Conservation (phyloP, 768 basidiomycete species). For the Tylopilus felleus region DNA sequence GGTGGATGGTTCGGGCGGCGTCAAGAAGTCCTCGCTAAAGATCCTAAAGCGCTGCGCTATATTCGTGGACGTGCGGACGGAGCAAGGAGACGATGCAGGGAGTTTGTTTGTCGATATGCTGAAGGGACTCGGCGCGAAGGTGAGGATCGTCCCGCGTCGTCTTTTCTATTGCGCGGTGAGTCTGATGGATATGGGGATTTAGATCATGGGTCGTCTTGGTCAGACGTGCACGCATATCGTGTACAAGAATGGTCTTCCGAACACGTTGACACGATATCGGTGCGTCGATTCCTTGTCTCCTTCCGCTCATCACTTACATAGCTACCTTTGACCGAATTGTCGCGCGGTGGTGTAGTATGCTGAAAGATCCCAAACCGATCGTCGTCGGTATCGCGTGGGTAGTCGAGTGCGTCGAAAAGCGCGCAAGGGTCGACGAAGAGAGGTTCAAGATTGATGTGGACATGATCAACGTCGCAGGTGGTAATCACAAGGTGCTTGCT, state of each 20-base stretch:
- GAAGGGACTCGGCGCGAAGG: conserved; percentile 74
- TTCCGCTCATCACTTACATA: not conserved
- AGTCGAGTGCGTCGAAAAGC: conserved; percentile 77
- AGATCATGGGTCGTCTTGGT: conserved; percentile 65
- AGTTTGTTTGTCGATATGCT: conserved; percentile 83
- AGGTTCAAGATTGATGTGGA: conserved; percentile 66
- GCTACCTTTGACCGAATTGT: no score
- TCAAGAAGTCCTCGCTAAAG: conserved; percentile 38
- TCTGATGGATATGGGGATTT: not conserved
- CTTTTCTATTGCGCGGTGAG: not conserved
- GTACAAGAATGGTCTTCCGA: conserved; percentile 76
- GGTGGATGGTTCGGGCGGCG: conserved; percentile 22
- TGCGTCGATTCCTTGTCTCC: conserved; percentile 27
- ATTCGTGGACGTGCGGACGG: conserved; percentile 78
- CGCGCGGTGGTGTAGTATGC: conserved; percentile 40
- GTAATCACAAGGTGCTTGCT: conserved; percentile 55
- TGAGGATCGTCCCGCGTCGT: conserved; percentile 31
- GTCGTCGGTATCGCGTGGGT: conserved; percentile 90
- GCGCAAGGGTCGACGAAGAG: conserved; percentile 58
- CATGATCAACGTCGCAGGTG: conserved; percentile 51
- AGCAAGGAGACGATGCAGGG: conserved; percentile 77
- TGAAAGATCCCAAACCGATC: conserved; percentile 64
- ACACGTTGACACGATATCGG: conserved; percentile 73
- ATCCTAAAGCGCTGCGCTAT: conserved; percentile 72
- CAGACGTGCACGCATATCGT: conserved; percentile 81